A percentile compares a stretch with the other conserved stretches of the same genome.
Evolutionary conservation across 805 yeast species (phyloP).

Genomic region (Candida glaebosa): DNA sequence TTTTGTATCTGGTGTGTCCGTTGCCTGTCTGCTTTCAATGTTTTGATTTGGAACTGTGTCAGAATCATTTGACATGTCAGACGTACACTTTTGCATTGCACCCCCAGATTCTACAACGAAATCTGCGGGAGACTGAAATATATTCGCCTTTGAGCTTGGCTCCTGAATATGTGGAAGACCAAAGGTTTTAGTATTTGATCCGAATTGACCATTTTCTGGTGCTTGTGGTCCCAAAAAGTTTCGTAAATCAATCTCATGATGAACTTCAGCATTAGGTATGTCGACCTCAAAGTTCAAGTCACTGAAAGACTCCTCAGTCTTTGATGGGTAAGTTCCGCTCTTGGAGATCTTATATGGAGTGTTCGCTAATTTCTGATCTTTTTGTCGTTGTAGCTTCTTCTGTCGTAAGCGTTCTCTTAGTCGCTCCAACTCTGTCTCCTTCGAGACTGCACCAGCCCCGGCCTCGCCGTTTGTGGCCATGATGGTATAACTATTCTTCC

Average conservation of each 20-base stretch:
- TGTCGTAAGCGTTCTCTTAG: background rate
- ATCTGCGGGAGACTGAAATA: background rate
- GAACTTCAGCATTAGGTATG: background rate
- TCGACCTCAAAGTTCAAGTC: background rate
- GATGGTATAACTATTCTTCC: too few relatives aligned
- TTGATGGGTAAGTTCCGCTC: background rate
- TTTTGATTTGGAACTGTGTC: background rate
- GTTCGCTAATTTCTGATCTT: background rate
- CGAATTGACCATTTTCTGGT: background rate
- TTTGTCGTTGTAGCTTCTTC: background rate
- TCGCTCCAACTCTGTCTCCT: background rate
- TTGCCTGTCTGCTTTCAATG: background rate
- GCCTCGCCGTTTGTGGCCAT: background rate
- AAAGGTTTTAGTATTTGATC: background rate
- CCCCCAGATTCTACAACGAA: background rate
- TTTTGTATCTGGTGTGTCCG: background rate
- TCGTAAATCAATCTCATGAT: background rate
- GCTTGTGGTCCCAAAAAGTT: background rate
- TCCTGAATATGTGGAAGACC: too few relatives aligned
- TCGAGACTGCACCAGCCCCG: background rate
- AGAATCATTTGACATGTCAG: background rate
- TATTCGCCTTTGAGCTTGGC: too few relatives aligned
- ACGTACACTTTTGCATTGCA: too few relatives aligned
- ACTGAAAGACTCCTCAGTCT: background rate
- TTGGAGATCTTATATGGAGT: background rate